phyloP scores from a whole-genome alignment of 208 protist species.

The Ichthyophonus hoferi region DNA sequence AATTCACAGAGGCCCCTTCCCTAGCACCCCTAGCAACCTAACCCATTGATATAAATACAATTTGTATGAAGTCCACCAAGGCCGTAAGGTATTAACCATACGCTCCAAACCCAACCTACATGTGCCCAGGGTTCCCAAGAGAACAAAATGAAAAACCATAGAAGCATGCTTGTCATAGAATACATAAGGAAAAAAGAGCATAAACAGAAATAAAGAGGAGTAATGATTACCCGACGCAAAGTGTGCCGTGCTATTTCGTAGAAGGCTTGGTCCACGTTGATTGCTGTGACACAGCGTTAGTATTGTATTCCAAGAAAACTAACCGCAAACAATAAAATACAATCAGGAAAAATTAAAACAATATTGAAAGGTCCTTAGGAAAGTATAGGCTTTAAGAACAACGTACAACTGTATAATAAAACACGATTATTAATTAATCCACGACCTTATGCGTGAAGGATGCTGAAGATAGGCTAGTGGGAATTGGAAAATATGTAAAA shows the following conservation, averaged over 20 bases:
- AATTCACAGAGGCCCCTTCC: no score
- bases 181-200: background rate
- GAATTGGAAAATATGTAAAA: no score
- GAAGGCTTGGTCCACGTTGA: constrained; percentile 96
- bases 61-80: background rate
- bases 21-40: no score
- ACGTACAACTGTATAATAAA: background rate
- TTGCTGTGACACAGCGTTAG: constrained; percentile 50
- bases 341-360: background rate
- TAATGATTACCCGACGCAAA: background rate
- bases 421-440: background rate
- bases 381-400: background rate
- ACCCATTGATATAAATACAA: background rate
- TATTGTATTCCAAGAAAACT: background rate
- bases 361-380: background rate
- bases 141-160: no score
- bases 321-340: background rate
- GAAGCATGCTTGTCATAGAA: no score
- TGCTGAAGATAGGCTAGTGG: no score
- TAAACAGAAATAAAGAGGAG: background rate
- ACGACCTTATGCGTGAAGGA: no score
- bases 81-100: background rate
- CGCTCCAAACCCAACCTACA: no score
- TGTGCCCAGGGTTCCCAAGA: no score
- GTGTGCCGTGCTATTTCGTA: constrained; percentile 38